Conservation (phyloP, 805 yeast species). For the Candida ponderosae region DNA sequence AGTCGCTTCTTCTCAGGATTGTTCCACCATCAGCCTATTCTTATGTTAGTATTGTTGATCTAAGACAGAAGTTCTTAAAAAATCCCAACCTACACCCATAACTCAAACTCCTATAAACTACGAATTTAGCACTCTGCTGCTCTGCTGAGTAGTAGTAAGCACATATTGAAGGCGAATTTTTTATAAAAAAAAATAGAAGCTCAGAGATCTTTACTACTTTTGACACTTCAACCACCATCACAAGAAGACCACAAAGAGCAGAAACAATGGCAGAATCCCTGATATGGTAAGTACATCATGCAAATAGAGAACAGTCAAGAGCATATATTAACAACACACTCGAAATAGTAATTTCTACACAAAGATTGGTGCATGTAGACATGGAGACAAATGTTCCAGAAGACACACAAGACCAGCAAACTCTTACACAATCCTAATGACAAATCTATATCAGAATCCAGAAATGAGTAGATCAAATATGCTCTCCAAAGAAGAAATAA, state of each 20-base stretch:
- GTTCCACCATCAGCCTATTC: constrained; percentile 71
- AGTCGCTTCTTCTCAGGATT: constrained; percentile 50
- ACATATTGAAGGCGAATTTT: too few species aligned
- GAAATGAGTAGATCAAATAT: constrained; percentile 23
- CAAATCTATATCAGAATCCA: constrained; percentile 61
- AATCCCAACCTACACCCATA: too few species aligned
- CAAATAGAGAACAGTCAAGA: neutral
- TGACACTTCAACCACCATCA: too few species aligned
- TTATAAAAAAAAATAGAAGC: too few species aligned
- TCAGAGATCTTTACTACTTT: too few species aligned
- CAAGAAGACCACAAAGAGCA: too few species aligned
- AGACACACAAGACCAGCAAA: constrained; percentile 58
- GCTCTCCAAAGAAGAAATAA: constrained; percentile 27
- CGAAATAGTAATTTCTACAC: constrained; percentile 49
- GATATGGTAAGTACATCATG: constrained; percentile 10
- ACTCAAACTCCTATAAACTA: too few species aligned
- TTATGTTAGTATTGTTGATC: too few species aligned
- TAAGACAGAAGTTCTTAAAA: too few species aligned
- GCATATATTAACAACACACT: constrained; percentile 4
- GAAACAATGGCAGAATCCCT: too few species aligned
- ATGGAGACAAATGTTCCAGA: constrained; percentile 81
- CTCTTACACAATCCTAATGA: constrained; percentile 58
- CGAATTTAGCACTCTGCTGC: too few species aligned
- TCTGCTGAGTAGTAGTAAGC: too few species aligned
- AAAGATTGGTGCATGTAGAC: constrained; percentile 89